Conservation (phyloP, 768 basidiomycete genomes). For the Albatrellus ellisii region DNA sequence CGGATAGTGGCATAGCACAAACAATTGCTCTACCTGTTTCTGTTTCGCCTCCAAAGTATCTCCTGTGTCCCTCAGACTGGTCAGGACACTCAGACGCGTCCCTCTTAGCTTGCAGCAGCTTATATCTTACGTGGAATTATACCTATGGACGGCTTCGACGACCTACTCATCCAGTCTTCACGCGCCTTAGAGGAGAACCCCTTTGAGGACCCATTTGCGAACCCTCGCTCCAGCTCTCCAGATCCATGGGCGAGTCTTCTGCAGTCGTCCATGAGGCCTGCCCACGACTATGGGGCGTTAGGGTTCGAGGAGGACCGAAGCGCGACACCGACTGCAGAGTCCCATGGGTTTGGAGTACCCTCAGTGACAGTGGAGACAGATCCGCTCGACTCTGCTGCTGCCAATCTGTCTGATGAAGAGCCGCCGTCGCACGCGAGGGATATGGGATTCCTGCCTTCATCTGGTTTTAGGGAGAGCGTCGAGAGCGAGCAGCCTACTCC, state of each 20-base stretch:
- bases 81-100: too few species aligned
- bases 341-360: not conserved
- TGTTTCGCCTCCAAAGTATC: constrained; percentile 72
- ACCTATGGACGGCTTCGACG: constrained; percentile 18
- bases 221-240: constrained; percentile 14
- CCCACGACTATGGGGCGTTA: constrained; percentile 7
- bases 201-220: constrained; percentile 18
- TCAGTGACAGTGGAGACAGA: constrained; percentile 13
- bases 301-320: constrained; percentile 4
- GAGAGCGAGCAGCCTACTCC: constrained; percentile 1
- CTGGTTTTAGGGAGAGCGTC: constrained; percentile 45
- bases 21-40: too few species aligned
- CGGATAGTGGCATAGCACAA: too few species aligned
- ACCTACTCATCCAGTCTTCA: constrained; percentile 14
- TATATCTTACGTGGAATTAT: too few species aligned
- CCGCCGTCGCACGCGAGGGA: constrained; percentile 11
- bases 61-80: constrained; percentile 62
- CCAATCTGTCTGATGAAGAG: constrained; percentile 8
- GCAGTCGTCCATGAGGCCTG: not conserved
- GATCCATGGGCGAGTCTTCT: constrained; percentile 17
- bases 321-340: constrained; percentile 2
- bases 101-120: too few species aligned
- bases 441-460: constrained; percentile 17
- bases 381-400: constrained; percentile 30
- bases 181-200: constrained; percentile 18